These are phyloP conservation scores for Candida coleopterorum DNA, from an alignment of 805 yeast genomes.

Conservation along the genomic window DNA sequence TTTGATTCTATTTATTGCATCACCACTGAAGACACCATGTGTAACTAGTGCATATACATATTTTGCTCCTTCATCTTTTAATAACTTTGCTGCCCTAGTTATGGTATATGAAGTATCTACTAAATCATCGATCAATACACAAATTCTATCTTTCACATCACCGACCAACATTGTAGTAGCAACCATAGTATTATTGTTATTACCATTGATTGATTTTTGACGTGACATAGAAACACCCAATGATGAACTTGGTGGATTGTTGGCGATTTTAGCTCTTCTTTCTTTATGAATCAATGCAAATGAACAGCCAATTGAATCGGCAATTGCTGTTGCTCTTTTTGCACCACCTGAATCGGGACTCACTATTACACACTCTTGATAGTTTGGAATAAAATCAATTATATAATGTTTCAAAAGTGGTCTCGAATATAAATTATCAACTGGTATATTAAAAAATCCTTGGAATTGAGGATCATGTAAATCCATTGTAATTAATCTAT, in stretches of 20 bases:
- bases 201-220: conserved; percentile 4
- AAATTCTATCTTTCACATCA: conserved; percentile 79
- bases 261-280: conserved; percentile 50
- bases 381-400: conserved; percentile 68
- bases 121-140: conserved; percentile 89
- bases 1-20: conserved; percentile 69
- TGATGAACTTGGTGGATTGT: conserved; percentile 21
- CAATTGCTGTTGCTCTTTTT: conserved; percentile 89
- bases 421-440: conserved; percentile 86
- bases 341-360: conserved; percentile 99
- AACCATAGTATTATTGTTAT: conserved; percentile 28
- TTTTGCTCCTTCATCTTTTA: conserved; percentile 90
- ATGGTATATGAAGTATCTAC: conserved; percentile 92
- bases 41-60: conserved; percentile 84
- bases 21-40: conserved; percentile 91
- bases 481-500: conserved; percentile 96
- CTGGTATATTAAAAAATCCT: conserved; percentile 95
- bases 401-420: conserved; percentile 87
- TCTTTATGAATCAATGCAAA: conserved; percentile 97
- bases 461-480: conserved; percentile 97
- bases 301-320: conserved; percentile 81
- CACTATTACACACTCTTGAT: conserved; percentile 80
- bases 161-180: conserved; percentile 97
- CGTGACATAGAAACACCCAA: conserved; percentile 12
- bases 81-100: conserved; percentile 83